Base-by-base conservation (phyloP, 768 basidiomycete species). In the Hortiboletus flavorubellus region DNA sequence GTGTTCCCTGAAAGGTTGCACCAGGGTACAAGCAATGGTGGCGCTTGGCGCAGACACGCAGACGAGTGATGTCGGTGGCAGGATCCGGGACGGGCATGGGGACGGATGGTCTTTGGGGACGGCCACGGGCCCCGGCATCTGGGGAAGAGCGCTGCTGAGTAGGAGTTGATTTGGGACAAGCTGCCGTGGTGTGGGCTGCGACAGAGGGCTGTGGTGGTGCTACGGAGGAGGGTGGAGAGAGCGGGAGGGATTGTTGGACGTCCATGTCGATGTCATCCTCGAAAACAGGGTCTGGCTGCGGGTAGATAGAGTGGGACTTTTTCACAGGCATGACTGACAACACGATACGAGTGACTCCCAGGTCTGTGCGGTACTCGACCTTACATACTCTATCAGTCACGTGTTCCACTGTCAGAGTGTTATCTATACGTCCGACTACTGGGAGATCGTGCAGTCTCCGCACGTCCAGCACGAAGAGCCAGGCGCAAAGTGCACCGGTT, bases 11-110 rank as follows among this genome's bases (percentile, higher is more conserved):
- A 70, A 95, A 98, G 15, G 82, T 79, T 39, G 92, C 88, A 3
- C 96, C 96, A 31, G 95, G 89, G 72, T 94, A 91, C 10, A 92
- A 78, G 68, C 87, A 91, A 60, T 88, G 83, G 66, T 89, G 87
- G 12, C 80, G 81, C 59, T 84, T 84, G 18, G 86, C 80, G 46
- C 86, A 82, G 37, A 90, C 80, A 39, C 89, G 86, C 46, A 92
- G 70, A 21, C 82, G 86, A 47, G 90, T 91, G 56, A 93, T 87
- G 68, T 93, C 91, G 55, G 78, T 69, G 35, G 85, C 72, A 7
- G 91, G 91, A 55, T 81, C 78, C 3, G 75, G 78, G 5, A 61
- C 56, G 8, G 66, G 53, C 0, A 63, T 50, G 46, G 60, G 54
- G 0, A 58, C 51, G 33, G 60, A 21, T 3, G 50, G 38, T 56